Evolutionary conservation across 2,329 filamentous ascomycete genomes (phyloP), one percentile per base, ranked within the genome.

Genomic region (Tolypocladium album): DNA sequence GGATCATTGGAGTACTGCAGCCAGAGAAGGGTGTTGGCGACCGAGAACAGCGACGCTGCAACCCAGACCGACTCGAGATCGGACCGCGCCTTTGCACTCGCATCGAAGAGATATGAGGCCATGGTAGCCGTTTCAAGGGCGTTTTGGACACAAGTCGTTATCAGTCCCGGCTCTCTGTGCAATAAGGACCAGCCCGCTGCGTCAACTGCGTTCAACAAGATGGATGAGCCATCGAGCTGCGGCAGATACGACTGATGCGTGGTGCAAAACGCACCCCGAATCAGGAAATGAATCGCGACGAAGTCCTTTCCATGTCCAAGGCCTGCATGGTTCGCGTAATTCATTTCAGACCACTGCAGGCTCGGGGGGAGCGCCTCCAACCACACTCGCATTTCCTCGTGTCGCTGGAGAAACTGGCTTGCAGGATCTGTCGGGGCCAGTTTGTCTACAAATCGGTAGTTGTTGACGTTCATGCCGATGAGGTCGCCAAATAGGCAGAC

Each of bases 211-310:
- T 67, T 60, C 4, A 64, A 57, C 1, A 67, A 58, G 22, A 62
- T 61, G 0, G 67, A 65, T 40, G 61, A 67, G 2, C 60, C 40
- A 0, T 61, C 60, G 20, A 65, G 42, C 2, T 68, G 67, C 13
- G 67, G 67, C 7, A 68, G 57, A 43, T 68, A 68, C 47, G 62
- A 63, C 57, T 68, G 67, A 38, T 67, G 66, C 2, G 66, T 64
- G 2, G 66, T 61, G 50, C 66, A 68, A 9, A 56, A 47, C 24
- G 66, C 63, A 27, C 65, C 65, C 27, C 58, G 57, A 1, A 67
- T 57, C 12, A 68, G 60, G 20, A 68, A 64, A 8, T 68, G 66
- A 60, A 67, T 67, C 13, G 65, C 64, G 11, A 66, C 61, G 55
- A 66, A 68, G 1, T 42, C 12, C 27, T 57, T 61, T 11, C 47